Evolutionary conservation across 2,329 filamentous ascomycete species (phyloP).

Genomic region (Scedosporium boydii): DNA sequence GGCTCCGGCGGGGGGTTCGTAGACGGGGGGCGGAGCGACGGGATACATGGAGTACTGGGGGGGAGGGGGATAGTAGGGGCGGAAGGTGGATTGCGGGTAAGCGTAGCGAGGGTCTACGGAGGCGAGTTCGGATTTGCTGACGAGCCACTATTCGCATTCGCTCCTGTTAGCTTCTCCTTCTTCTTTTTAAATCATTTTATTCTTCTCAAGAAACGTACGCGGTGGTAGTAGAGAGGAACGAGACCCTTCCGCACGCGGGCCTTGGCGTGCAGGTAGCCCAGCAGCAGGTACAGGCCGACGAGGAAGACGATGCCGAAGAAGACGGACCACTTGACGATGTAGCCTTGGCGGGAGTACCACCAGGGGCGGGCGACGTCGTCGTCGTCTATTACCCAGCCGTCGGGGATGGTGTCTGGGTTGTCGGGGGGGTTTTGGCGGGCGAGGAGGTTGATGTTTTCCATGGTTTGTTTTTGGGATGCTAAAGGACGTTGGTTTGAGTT

Average conservation of each 20-base stretch:
- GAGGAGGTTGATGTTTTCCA: not conserved
- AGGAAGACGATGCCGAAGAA: conserved; percentile 51
- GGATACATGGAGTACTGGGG: conserved; percentile 35
- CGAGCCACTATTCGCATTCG: conserved; percentile 34
- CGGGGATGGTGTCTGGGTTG: conserved; percentile 10
- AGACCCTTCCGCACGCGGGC: conserved; percentile 55
- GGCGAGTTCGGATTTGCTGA: conserved; percentile 35
- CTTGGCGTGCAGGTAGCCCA: conserved; percentile 63
- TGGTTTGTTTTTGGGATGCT: not conserved
- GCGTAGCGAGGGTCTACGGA: conserved; percentile 40
- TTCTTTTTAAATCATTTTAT: not conserved
- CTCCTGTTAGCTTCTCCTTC: not conserved
- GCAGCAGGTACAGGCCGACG: conserved; percentile 52
- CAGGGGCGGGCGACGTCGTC: conserved; percentile 15
- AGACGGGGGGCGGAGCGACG: conserved; percentile 46
- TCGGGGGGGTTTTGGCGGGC: not conserved
- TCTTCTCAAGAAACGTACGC: conserved; percentile 33
- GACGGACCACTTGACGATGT: conserved; percentile 62
- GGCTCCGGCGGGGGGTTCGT: conserved; percentile 43
- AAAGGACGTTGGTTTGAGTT: not conserved
- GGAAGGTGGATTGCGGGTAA: conserved; percentile 30
- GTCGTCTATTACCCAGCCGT: conserved; percentile 17
- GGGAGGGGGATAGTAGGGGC: conserved; percentile 26
- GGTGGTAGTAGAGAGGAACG: conserved; percentile 59
- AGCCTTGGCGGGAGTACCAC: conserved; percentile 27